Base-by-base conservation (phyloP, 164 flowering plant species). In the Buxus sempervirens region DNA sequence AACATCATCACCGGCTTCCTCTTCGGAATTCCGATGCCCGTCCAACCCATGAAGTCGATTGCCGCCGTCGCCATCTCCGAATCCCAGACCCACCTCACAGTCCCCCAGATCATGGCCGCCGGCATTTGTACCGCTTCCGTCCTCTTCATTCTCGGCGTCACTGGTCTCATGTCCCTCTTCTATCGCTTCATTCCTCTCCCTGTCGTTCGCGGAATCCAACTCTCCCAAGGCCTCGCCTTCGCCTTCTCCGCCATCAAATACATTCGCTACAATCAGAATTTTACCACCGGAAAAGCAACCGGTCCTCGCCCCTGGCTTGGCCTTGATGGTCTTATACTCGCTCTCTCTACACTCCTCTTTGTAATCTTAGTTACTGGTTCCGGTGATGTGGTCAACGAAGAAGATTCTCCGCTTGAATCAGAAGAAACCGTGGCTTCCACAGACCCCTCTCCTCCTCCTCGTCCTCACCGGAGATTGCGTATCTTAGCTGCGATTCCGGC, bases 31-130 rank as follows among this genome's bases (percentile, higher is more conserved):
- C 97, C 97, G 60, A 92, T 92, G 97, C 97, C 97, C 36, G 97
- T 92, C 66, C 96, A 92, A 62, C 97, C 97, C 69, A 92, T 92
- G 97, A 92, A 92, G 70, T 87, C 96, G 75, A 90, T 92, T 66
- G 97, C 97, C 28, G 90, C 97, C 68, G 97, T 89, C 72, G 97
- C 97, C 70, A 80, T 90, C 71, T 67, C 93, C 70, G 91, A 89
- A 54, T 67, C 84, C 42, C 82, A 68, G 26, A 63, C 86, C 20
- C 88, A 77, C 65, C 87, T 90, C 75, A 76, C 94, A 24, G 45
- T 80, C 27, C 73, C 90, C 55, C 91, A 91, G 62, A 88, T 89
- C 74, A 81, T 85, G 74, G 87, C 96, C 57, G 97, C 93, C 60
- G 97, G 97, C 1, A 81, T 86, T 60, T 84, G 65, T 70, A 88